Evolutionary conservation across 2,329 filamentous ascomycete species (phyloP).

Genomic region (Clonostachys rhizophaga): DNA sequence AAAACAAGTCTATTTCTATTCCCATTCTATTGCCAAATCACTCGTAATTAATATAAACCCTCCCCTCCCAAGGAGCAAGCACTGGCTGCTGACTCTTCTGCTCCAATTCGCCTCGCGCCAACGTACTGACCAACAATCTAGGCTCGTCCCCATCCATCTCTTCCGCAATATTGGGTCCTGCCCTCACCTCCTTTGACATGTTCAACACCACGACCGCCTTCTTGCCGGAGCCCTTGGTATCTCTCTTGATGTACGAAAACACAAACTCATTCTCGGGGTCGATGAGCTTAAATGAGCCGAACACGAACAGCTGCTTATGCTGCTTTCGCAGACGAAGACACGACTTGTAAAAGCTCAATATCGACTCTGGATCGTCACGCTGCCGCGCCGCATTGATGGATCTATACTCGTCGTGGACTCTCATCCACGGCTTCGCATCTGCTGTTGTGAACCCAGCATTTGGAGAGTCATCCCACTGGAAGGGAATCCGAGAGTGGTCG

Average conservation of each 20-base stretch:
- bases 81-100: slow-evolving; percentile 1
- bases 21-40: too few relatives aligned
- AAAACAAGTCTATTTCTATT: too few relatives aligned
- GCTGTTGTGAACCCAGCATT: slow-evolving; percentile 56
- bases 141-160: slow-evolving; percentile 12
- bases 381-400: slow-evolving; percentile 52
- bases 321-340: slow-evolving; percentile 46
- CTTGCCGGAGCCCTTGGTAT: slow-evolving; percentile 8
- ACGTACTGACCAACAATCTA: slow-evolving; percentile 18
- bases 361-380: slow-evolving; percentile 33
- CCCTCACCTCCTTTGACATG: slow-evolving; percentile 31
- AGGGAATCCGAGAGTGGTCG: slow-evolving; percentile 61
- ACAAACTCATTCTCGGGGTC: slow-evolving; percentile 44
- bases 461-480: slow-evolving; percentile 57
- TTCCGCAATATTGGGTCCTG: slow-evolving; percentile 12
- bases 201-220: slow-evolving; percentile 37
- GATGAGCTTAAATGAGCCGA: slow-evolving; percentile 53
- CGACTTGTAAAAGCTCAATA: slow-evolving; percentile 56
- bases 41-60: slow-evolving; percentile 10
- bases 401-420: slow-evolving; percentile 53
- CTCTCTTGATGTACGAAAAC: slow-evolving; percentile 49
- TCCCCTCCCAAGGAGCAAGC: slow-evolving; percentile 19
- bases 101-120: not conserved
- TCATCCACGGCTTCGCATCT: slow-evolving; percentile 58
- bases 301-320: slow-evolving; percentile 54